These are phyloP conservation scores for Dalbergia cochinchinensis DNA, from an alignment of 306 rosid species.

Conservation along the genomic window DNA sequence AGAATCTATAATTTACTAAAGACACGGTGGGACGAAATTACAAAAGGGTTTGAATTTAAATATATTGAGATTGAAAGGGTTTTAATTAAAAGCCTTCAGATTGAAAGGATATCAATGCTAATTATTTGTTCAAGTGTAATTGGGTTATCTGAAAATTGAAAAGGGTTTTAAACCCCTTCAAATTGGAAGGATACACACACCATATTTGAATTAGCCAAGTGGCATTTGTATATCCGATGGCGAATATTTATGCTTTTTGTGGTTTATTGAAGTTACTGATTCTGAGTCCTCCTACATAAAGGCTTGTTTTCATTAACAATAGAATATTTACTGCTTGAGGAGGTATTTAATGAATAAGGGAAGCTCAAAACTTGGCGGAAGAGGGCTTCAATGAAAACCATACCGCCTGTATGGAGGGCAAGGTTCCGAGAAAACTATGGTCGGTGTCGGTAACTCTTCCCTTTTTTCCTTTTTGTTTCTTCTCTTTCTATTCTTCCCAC, in stretches of 20 bases:
- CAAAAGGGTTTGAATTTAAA: too few relatives aligned
- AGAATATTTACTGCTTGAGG: conserved; percentile 5
- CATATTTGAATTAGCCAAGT: too few relatives aligned
- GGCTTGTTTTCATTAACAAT: background rate
- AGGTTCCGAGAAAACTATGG: background rate
- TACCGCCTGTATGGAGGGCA: too few relatives aligned
- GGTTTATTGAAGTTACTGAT: background rate
- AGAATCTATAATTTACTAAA: too few relatives aligned
- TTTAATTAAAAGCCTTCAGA: too few relatives aligned
- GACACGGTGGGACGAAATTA: too few relatives aligned
- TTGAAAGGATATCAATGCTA: too few relatives aligned
- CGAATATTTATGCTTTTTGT: background rate
- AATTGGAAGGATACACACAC: too few relatives aligned
- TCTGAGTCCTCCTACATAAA: background rate
- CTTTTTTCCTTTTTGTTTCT: background rate
- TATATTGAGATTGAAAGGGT: too few relatives aligned
- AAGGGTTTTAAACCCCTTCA: too few relatives aligned
- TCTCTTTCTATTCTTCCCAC: background rate
- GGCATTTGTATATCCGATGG: background rate
- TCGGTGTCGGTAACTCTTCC: background rate
- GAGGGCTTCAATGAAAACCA: background rate
- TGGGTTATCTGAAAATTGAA: too few relatives aligned
- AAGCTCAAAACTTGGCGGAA: conserved; percentile 16
- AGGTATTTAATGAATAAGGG: background rate
- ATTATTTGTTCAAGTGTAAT: too few relatives aligned